These are phyloP conservation scores for Kluyveromyces marxianus DNA, from an alignment of 1,139 yeast species.

Conservation along the genomic window DNA sequence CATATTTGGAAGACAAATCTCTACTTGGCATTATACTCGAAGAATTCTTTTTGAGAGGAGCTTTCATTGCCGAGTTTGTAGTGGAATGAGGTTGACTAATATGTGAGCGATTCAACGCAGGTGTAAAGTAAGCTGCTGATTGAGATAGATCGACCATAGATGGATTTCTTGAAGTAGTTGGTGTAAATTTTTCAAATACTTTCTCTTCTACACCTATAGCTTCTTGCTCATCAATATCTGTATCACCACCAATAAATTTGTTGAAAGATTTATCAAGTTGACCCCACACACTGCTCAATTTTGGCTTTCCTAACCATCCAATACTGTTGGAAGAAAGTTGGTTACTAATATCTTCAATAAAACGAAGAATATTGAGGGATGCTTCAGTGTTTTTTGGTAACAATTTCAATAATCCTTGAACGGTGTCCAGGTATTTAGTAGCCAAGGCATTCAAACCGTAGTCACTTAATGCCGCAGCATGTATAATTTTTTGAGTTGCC, in stretches of 20 bases:
- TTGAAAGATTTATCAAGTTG: conserved; percentile 71
- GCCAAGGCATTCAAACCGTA: conserved; percentile 22
- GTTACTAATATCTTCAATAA: conserved; percentile 20
- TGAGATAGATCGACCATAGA: conserved; percentile 23
- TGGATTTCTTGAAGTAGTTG: conserved; percentile 38
- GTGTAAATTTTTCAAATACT: conserved; percentile 68
- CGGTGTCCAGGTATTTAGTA: conserved; percentile 25
- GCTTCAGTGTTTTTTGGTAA: conserved; percentile 19
- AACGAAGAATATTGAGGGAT: conserved; percentile 16
- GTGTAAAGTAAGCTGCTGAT: neutral
- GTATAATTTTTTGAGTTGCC: conserved; percentile 24
- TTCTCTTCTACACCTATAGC: conserved; percentile 35
- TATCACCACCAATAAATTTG: conserved; percentile 86
- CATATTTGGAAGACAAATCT: neutral
- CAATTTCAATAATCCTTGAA: conserved; percentile 16
- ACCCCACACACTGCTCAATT: conserved; percentile 81
- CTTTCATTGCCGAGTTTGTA: neutral
- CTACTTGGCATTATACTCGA: neutral
- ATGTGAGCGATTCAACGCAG: conserved; percentile 1
- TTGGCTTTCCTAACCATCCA: conserved; percentile 56
- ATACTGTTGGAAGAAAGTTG: conserved; percentile 20
- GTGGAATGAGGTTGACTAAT: neutral
- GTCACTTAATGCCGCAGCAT: conserved; percentile 26
- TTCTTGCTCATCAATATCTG: conserved; percentile 41
- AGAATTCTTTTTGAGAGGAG: neutral